Percentiles rank a stretch among this genome's conserved stretches.
phyloP scores from a whole-genome alignment of 371 early-diverging fungal species.

The Lichtheimia corymbifera region DNA sequence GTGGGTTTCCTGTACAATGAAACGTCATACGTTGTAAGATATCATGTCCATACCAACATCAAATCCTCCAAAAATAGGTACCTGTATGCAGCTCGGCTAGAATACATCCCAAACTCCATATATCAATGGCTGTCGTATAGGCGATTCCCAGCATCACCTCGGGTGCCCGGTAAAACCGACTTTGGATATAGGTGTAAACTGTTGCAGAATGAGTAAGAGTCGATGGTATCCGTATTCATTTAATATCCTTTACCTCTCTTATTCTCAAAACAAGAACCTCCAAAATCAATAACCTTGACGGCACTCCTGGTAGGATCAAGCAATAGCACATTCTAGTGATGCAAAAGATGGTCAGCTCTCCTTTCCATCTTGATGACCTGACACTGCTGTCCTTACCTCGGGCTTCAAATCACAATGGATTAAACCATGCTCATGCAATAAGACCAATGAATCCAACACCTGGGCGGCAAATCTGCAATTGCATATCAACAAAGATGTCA shows the following conservation, averaged over 20 bases:
- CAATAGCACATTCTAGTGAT: slow-evolving; percentile 68
- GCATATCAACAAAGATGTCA: neutral
- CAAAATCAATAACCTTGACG: slow-evolving; percentile 99
- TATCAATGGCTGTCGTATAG: slow-evolving; percentile 95
- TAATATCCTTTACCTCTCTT: slow-evolving; percentile 56
- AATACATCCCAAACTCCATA: slow-evolving; percentile 99
- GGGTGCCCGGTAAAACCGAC: slow-evolving; percentile 96
- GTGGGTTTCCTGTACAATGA: slow-evolving; percentile 64
- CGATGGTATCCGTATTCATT: slow-evolving; percentile 28
- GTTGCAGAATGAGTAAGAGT: neutral
- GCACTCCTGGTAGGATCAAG: slow-evolving; percentile 68
- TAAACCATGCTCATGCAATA: slow-evolving; percentile 72
- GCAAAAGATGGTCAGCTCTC: neutral
- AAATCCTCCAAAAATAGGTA: neutral
- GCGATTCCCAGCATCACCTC: slow-evolving; percentile 92
- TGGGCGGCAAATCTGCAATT: slow-evolving; percentile 72
- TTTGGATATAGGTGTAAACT: slow-evolving; percentile 97
- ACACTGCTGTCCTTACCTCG: slow-evolving; percentile 56
- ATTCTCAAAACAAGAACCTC: slow-evolving; percentile 87
- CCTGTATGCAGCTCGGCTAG: slow-evolving; percentile 94
- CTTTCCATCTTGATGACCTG: neutral
- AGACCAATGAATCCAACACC: slow-evolving; percentile 75
- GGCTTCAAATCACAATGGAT: slow-evolving; percentile 98
- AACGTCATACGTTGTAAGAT: too few species aligned
- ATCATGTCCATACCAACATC: too few species aligned